A percentile compares a stretch with the other conserved stretches of the same genome.
These are phyloP conservation scores for Graphilbum fragrans DNA, from an alignment of 2,329 filamentous ascomycete genomes.

Conservation along the genomic window DNA sequence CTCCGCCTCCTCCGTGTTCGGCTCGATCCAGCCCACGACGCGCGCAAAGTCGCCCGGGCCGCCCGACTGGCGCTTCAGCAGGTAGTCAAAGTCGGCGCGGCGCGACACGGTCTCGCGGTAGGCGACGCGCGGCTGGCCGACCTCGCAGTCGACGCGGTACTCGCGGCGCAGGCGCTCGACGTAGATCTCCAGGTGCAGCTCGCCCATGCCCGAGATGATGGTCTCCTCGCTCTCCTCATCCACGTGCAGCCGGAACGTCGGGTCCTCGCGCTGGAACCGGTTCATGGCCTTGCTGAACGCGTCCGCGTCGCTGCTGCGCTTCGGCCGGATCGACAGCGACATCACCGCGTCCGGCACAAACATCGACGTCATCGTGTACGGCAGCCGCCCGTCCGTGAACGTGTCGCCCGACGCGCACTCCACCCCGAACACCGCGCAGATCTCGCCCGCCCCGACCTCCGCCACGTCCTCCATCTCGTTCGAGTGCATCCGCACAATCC, in stretches of 20 bases:
- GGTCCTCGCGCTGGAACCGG: conserved; percentile 95
- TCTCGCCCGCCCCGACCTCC: conserved; percentile 91
- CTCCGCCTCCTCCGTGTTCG: conserved; percentile 37
- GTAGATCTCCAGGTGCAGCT: conserved; percentile 93
- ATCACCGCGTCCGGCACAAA: conserved; percentile 97
- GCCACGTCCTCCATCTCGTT: conserved; percentile 97
- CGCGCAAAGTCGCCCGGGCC: conserved; percentile 92
- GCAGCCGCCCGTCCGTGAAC: conserved; percentile 86
- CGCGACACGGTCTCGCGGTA: conserved; percentile 89
- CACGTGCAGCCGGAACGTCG: conserved; percentile 90
- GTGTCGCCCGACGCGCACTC: conserved; percentile 97
- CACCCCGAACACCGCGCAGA: conserved; percentile 95
- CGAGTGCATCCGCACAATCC: conserved; percentile 98
- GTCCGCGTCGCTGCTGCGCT: conserved; percentile 78
- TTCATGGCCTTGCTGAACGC: conserved; percentile 99
- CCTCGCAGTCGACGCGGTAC: conserved; percentile 91
- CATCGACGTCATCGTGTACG: conserved; percentile 97
- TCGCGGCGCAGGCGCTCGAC: conserved; percentile 93
- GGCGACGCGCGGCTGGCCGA: conserved; percentile 92
- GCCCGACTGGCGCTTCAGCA: conserved; percentile 89
- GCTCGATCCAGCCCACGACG: conserved; percentile 85
- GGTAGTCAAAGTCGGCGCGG: conserved; percentile 76
- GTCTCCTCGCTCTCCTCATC: conserved; percentile 90
- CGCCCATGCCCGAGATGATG: conserved; percentile 97
- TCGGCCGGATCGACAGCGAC: conserved; percentile 93